These are phyloP conservation scores for Vishniacozyma victoriae DNA, from an alignment of 768 basidiomycete species.

Conservation along the genomic window DNA sequence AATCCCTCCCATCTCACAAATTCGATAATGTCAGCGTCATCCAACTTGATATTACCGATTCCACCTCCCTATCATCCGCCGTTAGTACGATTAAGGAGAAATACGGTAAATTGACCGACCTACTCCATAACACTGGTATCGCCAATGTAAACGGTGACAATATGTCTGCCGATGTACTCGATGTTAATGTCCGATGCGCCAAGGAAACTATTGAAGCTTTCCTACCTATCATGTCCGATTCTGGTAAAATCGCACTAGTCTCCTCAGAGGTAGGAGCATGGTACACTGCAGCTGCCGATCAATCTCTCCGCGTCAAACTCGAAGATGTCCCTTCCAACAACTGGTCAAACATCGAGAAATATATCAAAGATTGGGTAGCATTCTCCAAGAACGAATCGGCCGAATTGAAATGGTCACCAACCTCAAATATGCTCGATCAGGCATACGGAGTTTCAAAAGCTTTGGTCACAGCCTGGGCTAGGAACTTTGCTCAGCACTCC, in stretches of 20 bases:
- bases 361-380: constrained; percentile 12
- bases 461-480: constrained; percentile 9
- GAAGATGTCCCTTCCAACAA: not conserved
- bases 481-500: not conserved
- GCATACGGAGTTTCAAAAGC: constrained; percentile 9
- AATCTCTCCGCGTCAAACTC: not conserved
- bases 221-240: constrained; percentile 4
- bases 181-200: constrained; percentile 13
- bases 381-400: not conserved
- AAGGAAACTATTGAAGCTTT: constrained; percentile 9
- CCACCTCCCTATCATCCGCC: constrained; percentile 1
- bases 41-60: constrained; percentile 13
- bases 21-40: constrained; percentile 11
- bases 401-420: constrained; percentile 1
- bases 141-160: constrained; percentile 3
- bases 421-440: not conserved
- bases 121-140: constrained; percentile 20
- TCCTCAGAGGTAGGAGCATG: constrained; percentile 11
- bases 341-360: constrained; percentile 7
- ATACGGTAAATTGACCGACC: constrained; percentile 8
- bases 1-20: not conserved
- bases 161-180: constrained; percentile 1
- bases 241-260: constrained; percentile 8
- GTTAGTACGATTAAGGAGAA: constrained; percentile 5
- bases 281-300: not conserved